Base-by-base conservation (phyloP, 2,329 filamentous ascomycete genomes). In the Phyllosticta capitalensis region DNA sequence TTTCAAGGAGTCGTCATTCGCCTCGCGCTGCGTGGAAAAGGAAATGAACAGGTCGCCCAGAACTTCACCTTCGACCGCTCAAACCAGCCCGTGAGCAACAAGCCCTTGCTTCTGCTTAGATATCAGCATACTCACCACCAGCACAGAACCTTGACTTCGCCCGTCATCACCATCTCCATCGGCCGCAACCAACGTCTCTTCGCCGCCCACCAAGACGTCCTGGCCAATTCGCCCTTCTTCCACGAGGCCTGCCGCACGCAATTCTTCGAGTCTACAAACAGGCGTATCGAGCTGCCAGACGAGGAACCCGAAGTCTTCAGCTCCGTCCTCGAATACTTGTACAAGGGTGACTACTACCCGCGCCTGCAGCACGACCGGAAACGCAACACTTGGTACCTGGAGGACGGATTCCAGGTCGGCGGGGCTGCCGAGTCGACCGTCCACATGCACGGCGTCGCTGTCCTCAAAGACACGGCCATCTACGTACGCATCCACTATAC, bases 301-400 rank as follows among this genome's bases (percentile, higher is more conserved):
- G 92, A 96, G 73, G 87, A 92, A 66, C 90, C 92, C 20, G 90
- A 95, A 71, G 87, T 95, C 68, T 92, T 96, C 74, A 95, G 90
- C 7, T 91, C 88, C 5, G 81, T 96, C 10, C 84, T 96, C 60
- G 92, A 96, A 71, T 96, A 88, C 66, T 84, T 96, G 60, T 95
- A 95, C 81, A 95, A 95, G 75, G 91, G 91, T 64, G 92, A 96
- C 74, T 96, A 96, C 76, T 92, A 87, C 66, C 91, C 92, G 2
- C 87, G 88, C 19, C 80, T 95, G 22, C 76, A 90, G 60, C 90
- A 90, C 75, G 90, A 92, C 76, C 90, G 91, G 78, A 85, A 86
- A 64, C 83, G 83, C 59, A 85, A 90, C 72, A 86, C 83, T 56
- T 96, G 89, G 87, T 86, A 88, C 69, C 78, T 96, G n/a, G 90